Base-by-base conservation (phyloP, 805 yeast species). In the Starmerella potacharoeniae region DNA sequence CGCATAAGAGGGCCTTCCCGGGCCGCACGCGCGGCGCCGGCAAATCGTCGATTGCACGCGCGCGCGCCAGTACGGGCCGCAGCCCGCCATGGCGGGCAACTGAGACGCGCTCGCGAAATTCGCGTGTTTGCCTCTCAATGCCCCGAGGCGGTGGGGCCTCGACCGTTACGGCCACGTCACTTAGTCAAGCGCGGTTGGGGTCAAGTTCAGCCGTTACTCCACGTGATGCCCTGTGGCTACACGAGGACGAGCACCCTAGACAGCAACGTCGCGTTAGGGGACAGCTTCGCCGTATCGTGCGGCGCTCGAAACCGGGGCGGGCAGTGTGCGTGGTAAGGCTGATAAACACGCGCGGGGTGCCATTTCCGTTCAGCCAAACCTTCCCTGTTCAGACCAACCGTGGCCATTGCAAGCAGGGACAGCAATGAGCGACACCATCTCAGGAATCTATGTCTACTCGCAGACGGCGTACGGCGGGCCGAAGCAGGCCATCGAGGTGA, bases 401-500 rank as follows among this genome's bases (percentile, higher is more conserved):
- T 22, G 22, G 22, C 22, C 22, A 22, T 22, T 22, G 22, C 22
- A 22, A 2, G 22, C 22, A 22, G 11, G 16, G 17, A 6, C 16
- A 8, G 28, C 11, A 40, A 54, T 51, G 55, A 45, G 53, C 31
- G 54, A 45, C 34, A 35, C 36, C 14, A 54, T 59, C 44, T 17
- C 55, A n/a, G 37, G 53, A 22, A 57, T 64, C 11, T 11, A 34
- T 16, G 62, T 63, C 9, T 29, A n/a, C 14, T 65, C 59, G 1
- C 55, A 62, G 16, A 52, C 63, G 5, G 11, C 47, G 40, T 63
- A 63, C 43, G 57, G 44, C 5, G 62, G 58, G 9, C 56, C 57
- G n/a, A 45, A 43, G 44, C 63, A 64, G 45, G 57, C 68, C 3
- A 75, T 77, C 1, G 75, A 79, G 0, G 74, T 79, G 13, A 78